Percentiles rank a stretch among this genome's conserved stretches.
Conservation (phyloP, 2,329 filamentous ascomycete species). For the Fusarium virguliforme region DNA sequence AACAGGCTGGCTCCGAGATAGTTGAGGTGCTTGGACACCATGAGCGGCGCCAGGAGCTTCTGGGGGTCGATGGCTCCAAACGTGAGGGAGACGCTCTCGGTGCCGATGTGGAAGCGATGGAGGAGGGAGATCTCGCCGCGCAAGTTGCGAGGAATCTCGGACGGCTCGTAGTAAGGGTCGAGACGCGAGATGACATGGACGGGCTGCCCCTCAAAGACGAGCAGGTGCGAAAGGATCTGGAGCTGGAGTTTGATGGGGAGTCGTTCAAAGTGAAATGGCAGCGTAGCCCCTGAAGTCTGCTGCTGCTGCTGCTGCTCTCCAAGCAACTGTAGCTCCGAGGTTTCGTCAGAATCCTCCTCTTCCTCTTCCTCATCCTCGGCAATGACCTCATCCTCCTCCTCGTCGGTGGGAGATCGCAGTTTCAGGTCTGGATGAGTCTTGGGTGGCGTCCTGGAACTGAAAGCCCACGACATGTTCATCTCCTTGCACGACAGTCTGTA, state of each 20-base stretch:
- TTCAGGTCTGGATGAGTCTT: conserved; percentile 37
- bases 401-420: conserved; percentile 15
- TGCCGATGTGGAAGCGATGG: conserved; percentile 60
- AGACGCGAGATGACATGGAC: conserved; percentile 65
- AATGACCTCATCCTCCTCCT: conserved; percentile 10
- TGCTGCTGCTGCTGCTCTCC: background rate
- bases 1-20: conserved; percentile 62
- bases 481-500: conserved; percentile 41
- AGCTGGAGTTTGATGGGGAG: conserved; percentile 54
- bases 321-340: background rate
- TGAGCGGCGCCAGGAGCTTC: conserved; percentile 57
- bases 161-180: conserved; percentile 54
- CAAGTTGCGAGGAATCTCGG: conserved; percentile 26
- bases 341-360: too few relatives aligned
- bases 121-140: conserved; percentile 46
- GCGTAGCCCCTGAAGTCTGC: conserved; percentile 33
- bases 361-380: background rate
- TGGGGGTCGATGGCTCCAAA: conserved; percentile 54
- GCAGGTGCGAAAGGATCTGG: conserved; percentile 56
- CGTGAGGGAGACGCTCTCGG: conserved; percentile 52
- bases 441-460: background rate
- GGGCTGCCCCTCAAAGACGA: conserved; percentile 55
- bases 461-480: conserved; percentile 40
- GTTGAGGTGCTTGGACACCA: conserved; percentile 60
- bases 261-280: conserved; percentile 50